Conservation (phyloP, 2,329 filamentous ascomycete genomes). For the Cytospora mali region DNA sequence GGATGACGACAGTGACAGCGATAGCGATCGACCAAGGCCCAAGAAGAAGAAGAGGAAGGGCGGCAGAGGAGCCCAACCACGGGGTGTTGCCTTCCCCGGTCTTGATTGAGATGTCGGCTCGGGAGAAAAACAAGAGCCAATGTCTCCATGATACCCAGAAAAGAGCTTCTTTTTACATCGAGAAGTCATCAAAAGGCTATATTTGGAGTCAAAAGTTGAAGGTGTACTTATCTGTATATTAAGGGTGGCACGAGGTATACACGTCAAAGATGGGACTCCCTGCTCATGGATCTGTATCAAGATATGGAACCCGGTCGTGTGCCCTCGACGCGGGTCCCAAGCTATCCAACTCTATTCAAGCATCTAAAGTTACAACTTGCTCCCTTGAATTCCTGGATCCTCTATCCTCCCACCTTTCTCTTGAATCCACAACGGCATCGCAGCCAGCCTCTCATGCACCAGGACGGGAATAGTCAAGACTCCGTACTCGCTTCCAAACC, state of each 20-base stretch:
- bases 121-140: not conserved
- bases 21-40: slow-evolving; percentile 42
- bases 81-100: slow-evolving; percentile 29
- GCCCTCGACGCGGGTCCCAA: slow-evolving; percentile 7
- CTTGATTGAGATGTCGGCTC: slow-evolving; percentile 19
- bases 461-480: slow-evolving; percentile 68
- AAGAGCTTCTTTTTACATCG: not conserved
- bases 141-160: slow-evolving; percentile 27
- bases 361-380: not conserved
- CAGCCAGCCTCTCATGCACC: slow-evolving; percentile 47
- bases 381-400: not conserved
- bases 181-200: slow-evolving; percentile 33
- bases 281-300: slow-evolving; percentile 28
- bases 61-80: slow-evolving; percentile 38
- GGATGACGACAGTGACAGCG: slow-evolving; percentile 49
- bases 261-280: slow-evolving; percentile 16
- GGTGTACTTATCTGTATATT: slow-evolving; percentile 15
- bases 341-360: slow-evolving; percentile 20
- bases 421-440: not conserved
- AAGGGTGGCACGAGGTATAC: slow-evolving; percentile 14
- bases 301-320: slow-evolving; percentile 8
- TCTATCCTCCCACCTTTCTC: too few species aligned
- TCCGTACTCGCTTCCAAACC: slow-evolving; percentile 69
- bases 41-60: slow-evolving; percentile 49
- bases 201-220: not conserved